Evolutionary conservation across 1,139 yeast species (phyloP).

Genomic region (Kodamaea arcana): DNA sequence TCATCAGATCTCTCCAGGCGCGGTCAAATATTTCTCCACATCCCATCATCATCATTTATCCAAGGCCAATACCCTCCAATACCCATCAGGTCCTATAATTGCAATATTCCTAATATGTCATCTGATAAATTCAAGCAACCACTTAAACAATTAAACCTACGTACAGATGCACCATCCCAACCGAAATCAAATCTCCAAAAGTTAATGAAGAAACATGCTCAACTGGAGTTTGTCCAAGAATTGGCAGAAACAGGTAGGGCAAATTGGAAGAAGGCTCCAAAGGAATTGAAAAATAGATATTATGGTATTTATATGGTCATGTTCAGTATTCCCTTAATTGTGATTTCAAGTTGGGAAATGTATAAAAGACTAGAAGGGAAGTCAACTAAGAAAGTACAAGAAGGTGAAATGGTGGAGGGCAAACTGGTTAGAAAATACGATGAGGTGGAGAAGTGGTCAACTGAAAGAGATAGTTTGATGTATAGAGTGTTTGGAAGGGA

Average conservation of each 20-base stretch:
- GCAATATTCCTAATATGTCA: neutral
- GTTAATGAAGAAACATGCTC: conserved; percentile 6
- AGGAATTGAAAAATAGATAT: conserved; percentile 35
- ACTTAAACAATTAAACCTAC: conserved; percentile 9
- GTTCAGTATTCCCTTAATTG: conserved; percentile 36
- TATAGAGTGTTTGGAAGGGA: conserved; percentile 42
- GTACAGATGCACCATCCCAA: conserved; percentile 10
- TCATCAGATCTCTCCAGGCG: no score
- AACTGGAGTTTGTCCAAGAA: conserved; percentile 32
- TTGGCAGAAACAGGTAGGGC: conserved; percentile 39
- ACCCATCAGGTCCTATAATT: no score
- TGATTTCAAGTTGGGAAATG: conserved; percentile 35
- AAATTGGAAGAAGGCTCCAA: conserved; percentile 46
- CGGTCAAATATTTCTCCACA: no score
- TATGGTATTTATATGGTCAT: conserved; percentile 38
- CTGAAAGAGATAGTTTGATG: conserved; percentile 35
- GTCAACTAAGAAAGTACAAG: conserved; percentile 39
- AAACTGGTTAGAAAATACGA: conserved; percentile 31
- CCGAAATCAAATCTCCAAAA: conserved; percentile 16
- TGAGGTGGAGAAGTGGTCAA: conserved; percentile 40
- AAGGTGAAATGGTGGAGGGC: conserved; percentile 39
- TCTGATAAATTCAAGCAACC: neutral
- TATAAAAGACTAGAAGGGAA: conserved; percentile 38
- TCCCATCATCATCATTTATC: no score
- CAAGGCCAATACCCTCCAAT: no score